Percentiles rank a stretch among this genome's conserved stretches.
phyloP scores from a whole-genome alignment of 2,329 filamentous ascomycete genomes.

The Zymoseptoria passerinii region DNA sequence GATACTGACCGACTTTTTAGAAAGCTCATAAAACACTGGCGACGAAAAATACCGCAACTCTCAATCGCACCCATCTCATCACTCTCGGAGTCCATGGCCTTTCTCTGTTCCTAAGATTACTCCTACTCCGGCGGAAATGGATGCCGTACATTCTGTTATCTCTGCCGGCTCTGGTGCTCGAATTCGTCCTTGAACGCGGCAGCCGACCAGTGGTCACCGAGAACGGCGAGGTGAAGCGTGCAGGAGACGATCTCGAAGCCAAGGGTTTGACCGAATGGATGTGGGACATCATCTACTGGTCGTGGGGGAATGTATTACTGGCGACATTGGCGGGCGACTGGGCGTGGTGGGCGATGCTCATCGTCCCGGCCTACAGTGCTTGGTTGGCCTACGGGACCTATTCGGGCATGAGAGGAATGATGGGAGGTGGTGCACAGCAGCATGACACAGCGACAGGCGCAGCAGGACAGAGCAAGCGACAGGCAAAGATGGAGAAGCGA shows the following conservation, averaged over 20 bases:
- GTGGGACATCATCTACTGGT: slow-evolving; percentile 96
- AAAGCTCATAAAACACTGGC: slow-evolving; percentile 56
- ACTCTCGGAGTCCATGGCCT: slow-evolving; percentile 62
- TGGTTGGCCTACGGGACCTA: slow-evolving; percentile 41
- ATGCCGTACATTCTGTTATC: slow-evolving; percentile 65
- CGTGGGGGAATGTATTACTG: slow-evolving; percentile 67
- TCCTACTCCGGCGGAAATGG: slow-evolving; percentile 47
- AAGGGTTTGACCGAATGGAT: slow-evolving; percentile 92
- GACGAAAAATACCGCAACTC: slow-evolving; percentile 65
- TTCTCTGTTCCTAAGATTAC: slow-evolving; percentile 64
- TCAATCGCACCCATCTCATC: slow-evolving; percentile 75
- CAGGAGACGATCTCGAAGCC: slow-evolving; percentile 82
- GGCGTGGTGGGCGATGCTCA: slow-evolving; percentile 57
- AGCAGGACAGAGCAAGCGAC: slow-evolving; percentile 40
- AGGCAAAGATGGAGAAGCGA: slow-evolving; percentile 45
- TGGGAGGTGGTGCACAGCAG: slow-evolving; percentile 29
- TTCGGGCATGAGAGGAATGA: slow-evolving; percentile 36
- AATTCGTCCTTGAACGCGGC: slow-evolving; percentile 77
- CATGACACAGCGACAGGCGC: slow-evolving; percentile 15
- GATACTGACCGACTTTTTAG: slow-evolving; percentile 22
- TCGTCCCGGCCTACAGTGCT: slow-evolving; percentile 39
- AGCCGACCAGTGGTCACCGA: slow-evolving; percentile 68
- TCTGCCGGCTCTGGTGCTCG: slow-evolving; percentile 65
- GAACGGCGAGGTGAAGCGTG: slow-evolving; percentile 53
- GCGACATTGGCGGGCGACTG: slow-evolving; percentile 74